phyloP scores from a whole-genome alignment of 2,329 filamentous ascomycete genomes.

The Penicillium psychrosexuale region DNA sequence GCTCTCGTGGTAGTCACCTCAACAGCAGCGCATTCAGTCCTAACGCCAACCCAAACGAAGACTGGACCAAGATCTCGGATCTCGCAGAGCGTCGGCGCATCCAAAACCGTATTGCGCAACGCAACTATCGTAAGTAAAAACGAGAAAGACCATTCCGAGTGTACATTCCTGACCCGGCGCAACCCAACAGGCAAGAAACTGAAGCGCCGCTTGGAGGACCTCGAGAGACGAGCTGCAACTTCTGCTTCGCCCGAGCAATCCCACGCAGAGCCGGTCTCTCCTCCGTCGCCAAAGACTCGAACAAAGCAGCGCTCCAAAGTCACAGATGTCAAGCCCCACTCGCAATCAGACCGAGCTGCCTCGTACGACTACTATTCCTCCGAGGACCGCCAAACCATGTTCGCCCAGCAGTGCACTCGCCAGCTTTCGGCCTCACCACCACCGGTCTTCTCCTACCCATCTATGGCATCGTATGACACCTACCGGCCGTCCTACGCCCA shows the following conservation, averaged over 20 bases:
- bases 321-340: slow-evolving; percentile 24
- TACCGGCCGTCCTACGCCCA: slow-evolving; percentile 39
- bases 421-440: slow-evolving; percentile 60
- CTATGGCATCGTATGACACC: slow-evolving; percentile 47
- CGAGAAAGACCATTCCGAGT: not conserved
- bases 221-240: slow-evolving; percentile 60
- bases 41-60: slow-evolving; percentile 91
- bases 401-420: slow-evolving; percentile 57
- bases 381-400: slow-evolving; percentile 53
- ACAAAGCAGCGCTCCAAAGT: slow-evolving; percentile 28
- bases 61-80: slow-evolving; percentile 99
- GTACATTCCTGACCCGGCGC: not conserved
- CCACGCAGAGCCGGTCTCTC: slow-evolving; percentile 51
- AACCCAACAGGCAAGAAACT: slow-evolving; percentile 58
- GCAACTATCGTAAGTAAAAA: slow-evolving; percentile 80
- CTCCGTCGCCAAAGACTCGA: slow-evolving; percentile 26
- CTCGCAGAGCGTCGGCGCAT: slow-evolving; percentile 89
- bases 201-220: slow-evolving; percentile 64
- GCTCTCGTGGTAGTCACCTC: slow-evolving; percentile 64
- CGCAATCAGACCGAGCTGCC: slow-evolving; percentile 31
- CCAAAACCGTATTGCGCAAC: slow-evolving; percentile 96
- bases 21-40: slow-evolving; percentile 94
- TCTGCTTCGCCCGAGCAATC: slow-evolving; percentile 60
- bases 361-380: slow-evolving; percentile 35
- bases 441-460: slow-evolving; percentile 53